phyloP scores from a whole-genome alignment of 495 filamentous ascomycete genomes.

The Tuber microsphaerosporum region DNA sequence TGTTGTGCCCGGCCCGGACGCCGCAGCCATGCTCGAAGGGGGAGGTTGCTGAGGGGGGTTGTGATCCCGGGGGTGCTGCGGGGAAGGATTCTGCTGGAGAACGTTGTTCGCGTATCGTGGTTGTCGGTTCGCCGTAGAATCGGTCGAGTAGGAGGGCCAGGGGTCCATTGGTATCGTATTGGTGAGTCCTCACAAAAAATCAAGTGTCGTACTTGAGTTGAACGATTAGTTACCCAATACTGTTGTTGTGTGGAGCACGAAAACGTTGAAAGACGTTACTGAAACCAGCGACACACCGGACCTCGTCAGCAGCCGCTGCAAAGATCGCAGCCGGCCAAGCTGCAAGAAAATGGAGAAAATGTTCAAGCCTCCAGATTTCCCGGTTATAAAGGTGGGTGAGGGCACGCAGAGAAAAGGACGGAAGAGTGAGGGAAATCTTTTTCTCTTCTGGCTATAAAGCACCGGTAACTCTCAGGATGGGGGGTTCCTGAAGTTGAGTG shows the following conservation, averaged over 20 bases:
- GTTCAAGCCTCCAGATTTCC: slow-evolving; percentile 27
- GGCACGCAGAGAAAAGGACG: neutral
- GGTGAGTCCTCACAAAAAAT: neutral
- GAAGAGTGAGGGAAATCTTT: slow-evolving; percentile 9
- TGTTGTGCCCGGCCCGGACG: slow-evolving; percentile 20
- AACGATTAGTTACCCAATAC: neutral
- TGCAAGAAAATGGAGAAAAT: slow-evolving; percentile 9
- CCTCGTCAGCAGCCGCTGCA: slow-evolving; percentile 2
- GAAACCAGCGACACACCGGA: neutral
- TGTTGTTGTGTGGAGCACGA: neutral
- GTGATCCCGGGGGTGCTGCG: slow-evolving; percentile 33
- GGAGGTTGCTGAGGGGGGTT: slow-evolving; percentile 27
- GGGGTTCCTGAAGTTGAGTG: neutral
- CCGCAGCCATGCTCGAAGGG: slow-evolving; percentile 23
- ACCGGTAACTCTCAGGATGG: neutral
- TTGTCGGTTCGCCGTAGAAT: slow-evolving; percentile 33
- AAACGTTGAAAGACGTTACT: neutral
- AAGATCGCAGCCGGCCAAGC: slow-evolving; percentile 20
- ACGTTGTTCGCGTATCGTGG: slow-evolving; percentile 37
- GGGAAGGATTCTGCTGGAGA: slow-evolving; percentile 29
- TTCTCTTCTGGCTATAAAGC: slow-evolving; percentile 4
- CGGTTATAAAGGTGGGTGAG: slow-evolving; percentile 15
- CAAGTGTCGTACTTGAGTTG: neutral
- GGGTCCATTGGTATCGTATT: slow-evolving; percentile 25
- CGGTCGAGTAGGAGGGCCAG: slow-evolving; percentile 33